These are phyloP conservation scores for Tritrichomonas musculus DNA, from an alignment of 208 protist species.

Conservation along the genomic window DNA sequence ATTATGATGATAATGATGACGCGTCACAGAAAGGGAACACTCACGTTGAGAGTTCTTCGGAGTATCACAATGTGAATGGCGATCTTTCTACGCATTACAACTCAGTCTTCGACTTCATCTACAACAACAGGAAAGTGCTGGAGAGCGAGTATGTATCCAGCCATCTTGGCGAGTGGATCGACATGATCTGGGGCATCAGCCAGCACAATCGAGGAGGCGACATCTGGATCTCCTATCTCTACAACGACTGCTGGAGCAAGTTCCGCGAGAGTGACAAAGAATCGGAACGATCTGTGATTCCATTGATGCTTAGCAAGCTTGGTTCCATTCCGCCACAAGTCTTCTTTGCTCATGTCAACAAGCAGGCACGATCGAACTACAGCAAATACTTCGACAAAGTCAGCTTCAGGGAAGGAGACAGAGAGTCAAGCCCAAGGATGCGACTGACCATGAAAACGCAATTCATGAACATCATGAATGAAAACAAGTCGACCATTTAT, in stretches of 20 bases:
- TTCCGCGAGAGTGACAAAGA: no score
- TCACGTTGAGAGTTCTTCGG: no score
- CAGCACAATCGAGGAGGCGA: background rate
- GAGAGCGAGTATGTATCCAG: background rate
- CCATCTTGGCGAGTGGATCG: background rate
- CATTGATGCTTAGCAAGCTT: background rate
- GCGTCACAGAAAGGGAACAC: no score
- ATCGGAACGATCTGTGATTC: background rate
- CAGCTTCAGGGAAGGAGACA: no score
- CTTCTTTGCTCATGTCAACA: background rate
- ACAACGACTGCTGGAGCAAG: background rate
- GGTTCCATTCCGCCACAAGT: background rate
- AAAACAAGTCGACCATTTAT: background rate
- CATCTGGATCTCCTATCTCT: background rate
- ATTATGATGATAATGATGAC: no score
- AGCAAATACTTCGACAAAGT: no score
- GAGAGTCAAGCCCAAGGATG: no score
- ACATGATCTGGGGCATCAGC: background rate
- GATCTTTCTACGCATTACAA: no score
- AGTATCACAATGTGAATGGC: no score
- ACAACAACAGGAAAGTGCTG: background rate
- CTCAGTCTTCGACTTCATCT: slow-evolving; percentile 33
- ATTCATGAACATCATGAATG: no score
- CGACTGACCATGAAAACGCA: no score
- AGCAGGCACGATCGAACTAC: no score